phyloP scores from a whole-genome alignment of 768 basidiomycete genomes.

The Terana coerulea region DNA sequence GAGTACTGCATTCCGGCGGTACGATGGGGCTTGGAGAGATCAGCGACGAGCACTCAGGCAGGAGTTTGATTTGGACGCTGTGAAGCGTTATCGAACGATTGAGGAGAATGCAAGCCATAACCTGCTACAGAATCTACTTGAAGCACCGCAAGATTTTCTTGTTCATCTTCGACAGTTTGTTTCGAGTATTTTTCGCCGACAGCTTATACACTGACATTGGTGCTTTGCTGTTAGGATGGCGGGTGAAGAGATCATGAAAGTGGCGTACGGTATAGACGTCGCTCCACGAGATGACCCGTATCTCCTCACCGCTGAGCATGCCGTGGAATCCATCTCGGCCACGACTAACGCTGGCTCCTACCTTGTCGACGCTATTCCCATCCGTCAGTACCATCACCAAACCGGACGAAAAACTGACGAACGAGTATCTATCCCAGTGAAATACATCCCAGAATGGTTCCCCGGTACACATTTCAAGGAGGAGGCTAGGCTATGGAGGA shows the following conservation, averaged over 20 bases:
- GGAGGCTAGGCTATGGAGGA: not conserved
- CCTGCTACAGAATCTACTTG: not conserved
- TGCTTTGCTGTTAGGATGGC: conserved; percentile 24
- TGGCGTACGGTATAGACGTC: conserved; percentile 36
- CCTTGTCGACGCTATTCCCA: not conserved
- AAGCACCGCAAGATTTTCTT: not conserved
- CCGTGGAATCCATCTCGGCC: conserved; percentile 16
- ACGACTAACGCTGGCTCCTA: not conserved
- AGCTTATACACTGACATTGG: not conserved
- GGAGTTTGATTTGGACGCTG: not conserved
- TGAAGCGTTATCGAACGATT: not conserved
- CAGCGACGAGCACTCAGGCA: not conserved
- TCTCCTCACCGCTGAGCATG: conserved; percentile 25
- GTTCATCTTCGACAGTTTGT: not conserved
- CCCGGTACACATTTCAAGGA: conserved; percentile 4
- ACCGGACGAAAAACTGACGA: not conserved
- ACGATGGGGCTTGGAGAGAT: not conserved
- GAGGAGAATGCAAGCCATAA: not conserved
- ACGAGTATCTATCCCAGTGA: not conserved
- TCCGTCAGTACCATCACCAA: not conserved
- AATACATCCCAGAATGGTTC: conserved; percentile 7
- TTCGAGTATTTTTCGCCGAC: not conserved
- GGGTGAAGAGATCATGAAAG: conserved; percentile 30
- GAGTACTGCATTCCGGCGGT: not conserved
- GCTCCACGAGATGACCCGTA: conserved; percentile 28